Evolutionary conservation across 2,329 filamentous ascomycete species (phyloP).

Genomic region (Herpotrichia juniperi): DNA sequence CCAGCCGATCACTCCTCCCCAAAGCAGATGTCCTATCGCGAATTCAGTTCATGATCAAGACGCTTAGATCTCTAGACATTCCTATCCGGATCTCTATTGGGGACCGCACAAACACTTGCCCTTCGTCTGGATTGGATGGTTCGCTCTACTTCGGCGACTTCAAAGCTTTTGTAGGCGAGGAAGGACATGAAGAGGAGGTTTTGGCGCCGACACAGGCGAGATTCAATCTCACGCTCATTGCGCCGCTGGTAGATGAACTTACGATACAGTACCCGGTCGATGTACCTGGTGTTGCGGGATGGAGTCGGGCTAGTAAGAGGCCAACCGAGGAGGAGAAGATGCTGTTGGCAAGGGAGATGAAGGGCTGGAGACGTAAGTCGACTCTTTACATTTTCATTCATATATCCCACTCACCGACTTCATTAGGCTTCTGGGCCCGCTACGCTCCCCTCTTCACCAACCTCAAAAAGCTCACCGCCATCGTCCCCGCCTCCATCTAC

Average conservation of each 20-base stretch:
- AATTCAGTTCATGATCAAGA: conserved; percentile 37
- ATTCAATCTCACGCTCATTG: conserved; percentile 39
- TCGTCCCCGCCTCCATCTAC: conserved; percentile 40
- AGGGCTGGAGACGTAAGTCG: conserved; percentile 33
- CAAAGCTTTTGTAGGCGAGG: conserved; percentile 37
- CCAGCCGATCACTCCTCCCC: conserved; percentile 31
- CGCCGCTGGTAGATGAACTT: conserved; percentile 43
- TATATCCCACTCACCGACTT: background rate
- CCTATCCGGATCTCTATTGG: conserved; percentile 43
- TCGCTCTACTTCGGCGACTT: conserved; percentile 43
- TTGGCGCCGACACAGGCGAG: conserved; percentile 39
- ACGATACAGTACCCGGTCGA: conserved; percentile 42
- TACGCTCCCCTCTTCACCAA: conserved; percentile 43
- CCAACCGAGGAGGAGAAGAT: conserved; percentile 29
- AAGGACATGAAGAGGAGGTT: conserved; percentile 28
- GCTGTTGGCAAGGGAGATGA: conserved; percentile 39
- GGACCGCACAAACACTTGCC: conserved; percentile 30
- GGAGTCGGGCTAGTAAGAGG: conserved; percentile 26
- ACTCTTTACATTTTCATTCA: background rate
- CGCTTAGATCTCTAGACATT: conserved; percentile 33
- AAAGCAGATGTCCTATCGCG: conserved; percentile 38
- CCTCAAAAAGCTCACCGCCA: conserved; percentile 40
- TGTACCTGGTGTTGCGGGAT: conserved; percentile 38
- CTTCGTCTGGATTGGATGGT: conserved; percentile 37
- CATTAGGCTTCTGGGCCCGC: conserved; percentile 38